phyloP scores from a whole-genome alignment of 2,329 filamentous ascomycete genomes.

The Lachnellula suecica region DNA sequence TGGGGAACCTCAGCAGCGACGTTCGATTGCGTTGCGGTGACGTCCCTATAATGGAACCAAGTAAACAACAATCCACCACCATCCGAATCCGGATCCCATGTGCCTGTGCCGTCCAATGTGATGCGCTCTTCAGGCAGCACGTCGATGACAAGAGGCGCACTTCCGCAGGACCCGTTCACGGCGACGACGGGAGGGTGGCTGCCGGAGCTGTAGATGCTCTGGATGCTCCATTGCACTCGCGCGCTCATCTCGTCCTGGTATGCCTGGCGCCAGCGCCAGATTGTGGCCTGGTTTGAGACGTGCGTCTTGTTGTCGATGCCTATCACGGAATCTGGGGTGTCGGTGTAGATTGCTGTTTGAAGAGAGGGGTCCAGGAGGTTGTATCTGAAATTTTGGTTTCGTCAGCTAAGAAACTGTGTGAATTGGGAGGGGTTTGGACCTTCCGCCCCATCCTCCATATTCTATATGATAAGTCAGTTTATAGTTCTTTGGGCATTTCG shows the following conservation, averaged over 20 bases:
- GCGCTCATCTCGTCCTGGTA: constrained; percentile 50
- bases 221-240: constrained; percentile 45
- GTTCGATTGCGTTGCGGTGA: background rate
- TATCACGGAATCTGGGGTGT: constrained; percentile 31
- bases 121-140: background rate
- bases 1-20: background rate
- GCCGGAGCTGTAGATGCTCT: constrained; percentile 31
- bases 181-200: constrained; percentile 41
- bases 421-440: too few species aligned
- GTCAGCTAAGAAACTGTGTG: too few species aligned
- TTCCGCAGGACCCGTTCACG: constrained; percentile 37
- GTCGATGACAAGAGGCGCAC: constrained; percentile 30
- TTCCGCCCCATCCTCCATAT: constrained; percentile 40
- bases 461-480: constrained; percentile 36
- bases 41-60: constrained; percentile 3
- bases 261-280: constrained; percentile 49
- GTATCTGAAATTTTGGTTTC: too few species aligned
- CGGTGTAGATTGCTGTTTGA: constrained; percentile 13
- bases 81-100: constrained; percentile 2
- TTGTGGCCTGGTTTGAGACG: constrained; percentile 43
- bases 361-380: constrained; percentile 17
- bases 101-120: background rate
- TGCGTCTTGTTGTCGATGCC: constrained; percentile 31
- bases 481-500: too few species aligned
- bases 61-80: background rate